phyloP scores from a whole-genome alignment of 805 yeast species.

The Kodamaea sagamina region DNA sequence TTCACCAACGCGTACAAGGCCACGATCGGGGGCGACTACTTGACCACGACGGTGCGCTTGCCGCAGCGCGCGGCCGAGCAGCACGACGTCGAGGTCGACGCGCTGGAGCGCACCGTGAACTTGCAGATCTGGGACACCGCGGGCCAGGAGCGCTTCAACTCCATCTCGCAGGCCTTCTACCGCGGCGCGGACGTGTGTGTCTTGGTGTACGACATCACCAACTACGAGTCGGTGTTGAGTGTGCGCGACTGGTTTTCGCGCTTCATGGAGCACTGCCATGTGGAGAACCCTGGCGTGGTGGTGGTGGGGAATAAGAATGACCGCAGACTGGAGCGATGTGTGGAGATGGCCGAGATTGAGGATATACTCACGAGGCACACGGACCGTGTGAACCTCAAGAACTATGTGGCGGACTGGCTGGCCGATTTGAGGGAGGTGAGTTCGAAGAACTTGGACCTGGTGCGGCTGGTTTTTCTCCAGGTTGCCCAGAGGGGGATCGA shows the following conservation, averaged over 20 bases:
- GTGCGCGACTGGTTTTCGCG: slow-evolving; percentile 50
- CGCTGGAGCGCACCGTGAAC: slow-evolving; percentile 24
- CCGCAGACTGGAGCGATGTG: slow-evolving; percentile 32
- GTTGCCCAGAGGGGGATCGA: slow-evolving; percentile 41
- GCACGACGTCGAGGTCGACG: slow-evolving; percentile 8
- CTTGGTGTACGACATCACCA: slow-evolving; percentile 55
- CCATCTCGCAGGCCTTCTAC: slow-evolving; percentile 56
- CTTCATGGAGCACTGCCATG: slow-evolving; percentile 51
- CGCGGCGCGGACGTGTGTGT: slow-evolving; percentile 60
- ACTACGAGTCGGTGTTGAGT: slow-evolving; percentile 51
- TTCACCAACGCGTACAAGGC: slow-evolving; percentile 59
- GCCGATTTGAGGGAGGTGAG: slow-evolving; percentile 35
- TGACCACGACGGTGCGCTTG: slow-evolving; percentile 41
- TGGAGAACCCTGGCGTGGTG: slow-evolving; percentile 47
- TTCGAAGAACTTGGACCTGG: slow-evolving; percentile 32
- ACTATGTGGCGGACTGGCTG: slow-evolving; percentile 36
- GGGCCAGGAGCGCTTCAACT: slow-evolving; percentile 49
- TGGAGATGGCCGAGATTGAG: slow-evolving; percentile 38
- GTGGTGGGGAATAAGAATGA: slow-evolving; percentile 58
- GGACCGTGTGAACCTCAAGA: slow-evolving; percentile 22
- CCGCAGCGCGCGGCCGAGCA: slow-evolving; percentile 1
- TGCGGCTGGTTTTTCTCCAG: slow-evolving; percentile 35
- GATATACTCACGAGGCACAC: slow-evolving; percentile 29
- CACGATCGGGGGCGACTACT: slow-evolving; percentile 60
- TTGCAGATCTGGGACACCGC: slow-evolving; percentile 61